Evolutionary conservation across 2,329 filamentous ascomycete genomes (phyloP), one percentile per base, ranked within the genome.

Genomic region (Fusarium begoniae): DNA sequence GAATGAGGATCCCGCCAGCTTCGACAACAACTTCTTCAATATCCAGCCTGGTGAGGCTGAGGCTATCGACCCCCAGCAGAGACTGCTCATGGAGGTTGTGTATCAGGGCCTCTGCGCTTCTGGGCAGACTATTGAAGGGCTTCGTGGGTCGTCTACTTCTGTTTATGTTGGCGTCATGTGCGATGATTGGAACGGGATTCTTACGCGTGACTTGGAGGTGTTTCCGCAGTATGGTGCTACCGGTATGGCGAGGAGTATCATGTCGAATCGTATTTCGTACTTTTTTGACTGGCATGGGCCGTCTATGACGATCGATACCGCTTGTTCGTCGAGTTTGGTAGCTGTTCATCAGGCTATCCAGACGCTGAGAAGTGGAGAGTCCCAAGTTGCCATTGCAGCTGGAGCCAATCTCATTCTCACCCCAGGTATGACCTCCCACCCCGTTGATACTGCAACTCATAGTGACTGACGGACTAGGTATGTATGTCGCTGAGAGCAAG

Each of bases 1-100:
- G 1, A n/a, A n/a, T 1, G 53, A 68, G 9, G 61, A 68, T 6
- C n/a, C 24, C 4, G 9, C 45, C 1, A 20, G 18, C 8, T 68
- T 75, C 30, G 83, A 85, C 69, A 43, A 80, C 3, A 26, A 45
- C 17, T 56, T 56, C 54, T 56, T 56, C 26, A 43, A 43, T 7
- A 41, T 56, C 26, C 38, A 41, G 11, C 26, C 54, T 0, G 38
- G 28, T 2, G 38, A 56, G 26, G 54, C 54, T 0, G 26, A 43
- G 0, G 38, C 54, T 0, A 43, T 56, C 0, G 54, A 56, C 6
- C 54, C 54, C 10, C 54, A 56, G 38, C 54, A 56, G 38, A 28
- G 54, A n/a, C 38, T 56, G 0, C 26, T 56, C 26, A 40, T 56
- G 26, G 54, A 56, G 22, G 38, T 40, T n/a, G 38, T 56, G 26